Conservation (phyloP, 2,329 filamentous ascomycete species). For the Clonostachys byssicola region DNA sequence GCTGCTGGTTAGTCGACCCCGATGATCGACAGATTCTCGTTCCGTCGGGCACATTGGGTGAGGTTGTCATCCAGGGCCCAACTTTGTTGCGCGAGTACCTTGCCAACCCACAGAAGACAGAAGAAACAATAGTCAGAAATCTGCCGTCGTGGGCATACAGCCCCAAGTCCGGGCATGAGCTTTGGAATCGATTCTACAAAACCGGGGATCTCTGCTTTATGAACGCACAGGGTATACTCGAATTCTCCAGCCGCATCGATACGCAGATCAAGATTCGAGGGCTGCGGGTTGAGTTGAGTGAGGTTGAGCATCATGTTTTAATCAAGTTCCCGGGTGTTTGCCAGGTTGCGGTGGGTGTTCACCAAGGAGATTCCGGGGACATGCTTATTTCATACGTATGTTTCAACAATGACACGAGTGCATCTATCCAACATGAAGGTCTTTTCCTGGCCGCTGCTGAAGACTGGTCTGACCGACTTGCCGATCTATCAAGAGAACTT, state of each 20-base stretch:
- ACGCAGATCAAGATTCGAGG: slow-evolving; percentile 13
- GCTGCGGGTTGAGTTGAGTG: slow-evolving; percentile 10
- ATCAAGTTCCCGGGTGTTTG: neutral
- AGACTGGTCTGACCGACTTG: slow-evolving; percentile 3
- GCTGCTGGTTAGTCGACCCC: slow-evolving; percentile 3
- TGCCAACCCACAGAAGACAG: slow-evolving; percentile 5
- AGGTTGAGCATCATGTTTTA: slow-evolving; percentile 7
- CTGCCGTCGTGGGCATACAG: neutral
- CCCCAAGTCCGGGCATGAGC: neutral
- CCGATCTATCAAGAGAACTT: slow-evolving; percentile 7
- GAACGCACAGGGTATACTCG: slow-evolving; percentile 8
- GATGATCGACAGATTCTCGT: slow-evolving; percentile 2
- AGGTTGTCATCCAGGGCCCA: slow-evolving; percentile 19
- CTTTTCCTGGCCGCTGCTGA: slow-evolving; percentile 6
- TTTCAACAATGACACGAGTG: neutral
- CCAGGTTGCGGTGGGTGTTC: slow-evolving; percentile 2
- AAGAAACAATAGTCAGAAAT: neutral
- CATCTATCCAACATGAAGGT: neutral
- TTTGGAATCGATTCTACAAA: slow-evolving; percentile 6
- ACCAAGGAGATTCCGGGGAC: neutral
- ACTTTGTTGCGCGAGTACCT: slow-evolving; percentile 39
- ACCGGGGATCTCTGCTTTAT: slow-evolving; percentile 10
- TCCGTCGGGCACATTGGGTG: slow-evolving; percentile 5
- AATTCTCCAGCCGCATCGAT: slow-evolving; percentile 11
- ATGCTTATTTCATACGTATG: neutral